Evolutionary conservation across 345 rosid genomes (phyloP).

Genomic region (Citrus medica): DNA sequence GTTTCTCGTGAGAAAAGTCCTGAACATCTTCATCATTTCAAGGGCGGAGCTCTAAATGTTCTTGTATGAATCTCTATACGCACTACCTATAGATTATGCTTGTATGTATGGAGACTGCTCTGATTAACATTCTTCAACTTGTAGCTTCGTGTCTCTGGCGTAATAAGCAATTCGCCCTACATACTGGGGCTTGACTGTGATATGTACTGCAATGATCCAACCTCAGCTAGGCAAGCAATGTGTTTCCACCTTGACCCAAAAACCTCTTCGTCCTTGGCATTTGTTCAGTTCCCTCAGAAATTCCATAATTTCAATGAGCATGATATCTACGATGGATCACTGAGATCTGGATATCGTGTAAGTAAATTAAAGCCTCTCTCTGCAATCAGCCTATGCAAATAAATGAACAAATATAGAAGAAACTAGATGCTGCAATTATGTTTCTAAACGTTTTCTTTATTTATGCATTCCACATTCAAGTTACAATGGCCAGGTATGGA

Average conservation of each 20-base stretch:
- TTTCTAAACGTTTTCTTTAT: not conserved
- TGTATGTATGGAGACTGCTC: not conserved
- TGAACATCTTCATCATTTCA: slow-evolving; percentile 36
- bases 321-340: slow-evolving; percentile 44
- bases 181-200: slow-evolving; percentile 48
- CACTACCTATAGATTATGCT: not conserved
- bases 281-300: slow-evolving; percentile 47
- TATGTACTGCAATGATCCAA: slow-evolving; percentile 51
- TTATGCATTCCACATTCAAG: not conserved
- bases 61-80: slow-evolving; percentile 26
- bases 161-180: slow-evolving; percentile 44
- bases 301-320: slow-evolving; percentile 35
- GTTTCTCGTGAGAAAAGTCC: slow-evolving; percentile 47
- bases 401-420: not conserved
- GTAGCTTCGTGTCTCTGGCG: slow-evolving; percentile 52
- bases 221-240: slow-evolving; percentile 47
- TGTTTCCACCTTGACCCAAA: slow-evolving; percentile 40
- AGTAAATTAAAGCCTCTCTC: not conserved
- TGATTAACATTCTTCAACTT: not conserved
- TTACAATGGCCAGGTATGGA: slow-evolving; percentile 13
- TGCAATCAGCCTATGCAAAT: not conserved
- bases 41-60: slow-evolving; percentile 58
- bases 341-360: slow-evolving; percentile 7
- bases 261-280: slow-evolving; percentile 29
- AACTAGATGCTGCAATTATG: not conserved